These are phyloP conservation scores for Hygrocybe coccinea DNA, from an alignment of 768 basidiomycete genomes.

Conservation along the genomic window DNA sequence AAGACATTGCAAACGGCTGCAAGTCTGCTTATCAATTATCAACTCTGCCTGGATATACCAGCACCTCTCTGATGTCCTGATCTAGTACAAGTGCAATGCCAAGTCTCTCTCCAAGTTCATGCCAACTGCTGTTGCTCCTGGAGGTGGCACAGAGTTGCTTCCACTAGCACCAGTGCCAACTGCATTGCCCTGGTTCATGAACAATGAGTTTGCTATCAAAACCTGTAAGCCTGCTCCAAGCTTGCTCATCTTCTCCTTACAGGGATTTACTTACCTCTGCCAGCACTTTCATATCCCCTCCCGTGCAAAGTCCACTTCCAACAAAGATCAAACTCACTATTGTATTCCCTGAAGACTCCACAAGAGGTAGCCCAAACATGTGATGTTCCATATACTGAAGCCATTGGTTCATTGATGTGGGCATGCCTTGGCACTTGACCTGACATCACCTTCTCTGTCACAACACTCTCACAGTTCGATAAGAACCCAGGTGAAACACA, in stretches of 20 bases:
- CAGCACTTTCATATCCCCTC: not conserved
- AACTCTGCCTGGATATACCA: no score
- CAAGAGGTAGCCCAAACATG: slow-evolving; percentile 10
- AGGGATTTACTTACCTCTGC: not conserved
- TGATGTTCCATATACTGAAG: slow-evolving; percentile 11
- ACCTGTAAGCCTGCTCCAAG: slow-evolving; percentile 9
- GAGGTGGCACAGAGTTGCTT: slow-evolving; percentile 73
- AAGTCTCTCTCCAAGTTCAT: slow-evolving; percentile 54
- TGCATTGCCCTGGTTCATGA: slow-evolving; percentile 48
- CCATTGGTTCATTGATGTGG: slow-evolving; percentile 26
- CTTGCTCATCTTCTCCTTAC: not conserved
- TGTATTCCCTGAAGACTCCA: no score
- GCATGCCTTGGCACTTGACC: slow-evolving; percentile 21
- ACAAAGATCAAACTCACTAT: no score
- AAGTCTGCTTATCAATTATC: no score
- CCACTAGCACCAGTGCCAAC: slow-evolving; percentile 30
- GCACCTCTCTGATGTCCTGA: no score
- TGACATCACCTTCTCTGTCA: slow-evolving; percentile 24
- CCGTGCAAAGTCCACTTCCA: no score
- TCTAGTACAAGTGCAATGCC: no score
- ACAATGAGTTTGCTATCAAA: slow-evolving; percentile 36
- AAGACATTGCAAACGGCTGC: no score
- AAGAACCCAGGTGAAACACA: slow-evolving; percentile 27
- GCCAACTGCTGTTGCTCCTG: slow-evolving; percentile 59
- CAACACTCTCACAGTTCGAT: slow-evolving; percentile 23